phyloP scores from a whole-genome alignment of 2,329 filamentous ascomycete genomes.

The Beauveria asiatica region DNA sequence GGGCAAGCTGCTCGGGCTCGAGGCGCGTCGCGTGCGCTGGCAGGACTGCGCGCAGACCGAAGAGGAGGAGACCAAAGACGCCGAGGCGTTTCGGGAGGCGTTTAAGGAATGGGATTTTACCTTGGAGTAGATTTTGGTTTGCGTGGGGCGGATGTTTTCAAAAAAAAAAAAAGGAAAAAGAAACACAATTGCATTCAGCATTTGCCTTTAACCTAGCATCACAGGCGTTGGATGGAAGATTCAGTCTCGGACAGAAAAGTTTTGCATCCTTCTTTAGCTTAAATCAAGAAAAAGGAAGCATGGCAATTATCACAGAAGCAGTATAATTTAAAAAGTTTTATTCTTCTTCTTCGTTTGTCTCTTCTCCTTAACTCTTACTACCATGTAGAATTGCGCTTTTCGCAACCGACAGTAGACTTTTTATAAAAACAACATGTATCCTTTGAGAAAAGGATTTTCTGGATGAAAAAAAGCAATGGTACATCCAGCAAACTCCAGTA shows the following conservation, averaged over 20 bases:
- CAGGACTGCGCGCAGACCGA: slow-evolving; percentile 70
- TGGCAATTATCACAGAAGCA: neutral
- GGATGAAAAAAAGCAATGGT: neutral
- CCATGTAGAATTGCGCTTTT: neutral
- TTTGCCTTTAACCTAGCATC: neutral
- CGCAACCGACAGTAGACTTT: slow-evolving; percentile 3
- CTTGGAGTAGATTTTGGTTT: slow-evolving; percentile 16
- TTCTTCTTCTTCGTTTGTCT: neutral
- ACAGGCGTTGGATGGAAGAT: neutral
- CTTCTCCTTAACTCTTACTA: neutral
- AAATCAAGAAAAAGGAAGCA: neutral
- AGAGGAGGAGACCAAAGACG: slow-evolving; percentile 72
- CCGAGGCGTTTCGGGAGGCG: slow-evolving; percentile 66
- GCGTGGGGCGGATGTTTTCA: neutral
- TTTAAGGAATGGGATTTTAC: slow-evolving; percentile 89
- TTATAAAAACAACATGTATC: neutral
- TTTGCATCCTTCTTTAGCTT: neutral
- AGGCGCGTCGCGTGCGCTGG: slow-evolving; percentile 68
- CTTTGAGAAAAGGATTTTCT: neutral
- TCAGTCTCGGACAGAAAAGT: neutral
- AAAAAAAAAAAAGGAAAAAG: no score
- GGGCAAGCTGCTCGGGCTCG: slow-evolving; percentile 76
- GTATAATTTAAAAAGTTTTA: neutral
- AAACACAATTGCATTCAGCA: neutral
- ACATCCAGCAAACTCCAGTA: slow-evolving; percentile 10